Evolutionary conservation across 2,329 filamentous ascomycete species (phyloP).

Genomic region (Diaporthe sp.): DNA sequence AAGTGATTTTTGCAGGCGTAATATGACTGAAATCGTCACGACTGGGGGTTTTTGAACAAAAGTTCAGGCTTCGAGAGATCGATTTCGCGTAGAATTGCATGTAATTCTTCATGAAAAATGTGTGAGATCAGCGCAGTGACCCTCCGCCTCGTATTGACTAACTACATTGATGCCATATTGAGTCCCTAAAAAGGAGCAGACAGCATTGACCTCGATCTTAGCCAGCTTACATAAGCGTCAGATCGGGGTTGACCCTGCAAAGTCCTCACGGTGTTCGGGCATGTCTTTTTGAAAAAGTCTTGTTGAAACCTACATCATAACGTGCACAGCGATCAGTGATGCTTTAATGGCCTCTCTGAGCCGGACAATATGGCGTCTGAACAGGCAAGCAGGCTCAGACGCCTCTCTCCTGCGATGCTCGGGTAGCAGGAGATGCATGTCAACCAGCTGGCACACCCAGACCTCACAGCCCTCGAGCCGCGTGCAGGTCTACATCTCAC

Average conservation of each 20-base stretch:
- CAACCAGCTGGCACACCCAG: slow-evolving; percentile 33
- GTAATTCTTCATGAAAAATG: neutral
- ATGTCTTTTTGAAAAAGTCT: neutral
- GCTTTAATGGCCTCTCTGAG: slow-evolving; percentile 29
- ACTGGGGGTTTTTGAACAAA: neutral
- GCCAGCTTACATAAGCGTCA: slow-evolving; percentile 10
- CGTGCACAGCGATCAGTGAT: neutral
- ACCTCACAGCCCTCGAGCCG: slow-evolving; percentile 58
- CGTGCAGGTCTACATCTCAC: slow-evolving; percentile 79
- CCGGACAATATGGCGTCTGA: slow-evolving; percentile 28
- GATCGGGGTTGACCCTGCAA: slow-evolving; percentile 6
- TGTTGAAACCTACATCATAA: neutral
- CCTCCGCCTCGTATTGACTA: no score
- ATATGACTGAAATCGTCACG: no score
- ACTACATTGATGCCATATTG: neutral
- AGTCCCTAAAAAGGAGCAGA: neutral
- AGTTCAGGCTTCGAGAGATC: neutral
- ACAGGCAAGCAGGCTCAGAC: neutral
- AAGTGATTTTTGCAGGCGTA: neutral
- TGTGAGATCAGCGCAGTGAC: no score
- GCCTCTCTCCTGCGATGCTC: neutral
- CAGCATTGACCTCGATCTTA: neutral
- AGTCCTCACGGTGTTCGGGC: neutral
- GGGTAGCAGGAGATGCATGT: neutral
- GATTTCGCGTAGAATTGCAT: neutral